Base-by-base conservation (phyloP, 441 rosid genomes). In the Croton laevigatus region DNA sequence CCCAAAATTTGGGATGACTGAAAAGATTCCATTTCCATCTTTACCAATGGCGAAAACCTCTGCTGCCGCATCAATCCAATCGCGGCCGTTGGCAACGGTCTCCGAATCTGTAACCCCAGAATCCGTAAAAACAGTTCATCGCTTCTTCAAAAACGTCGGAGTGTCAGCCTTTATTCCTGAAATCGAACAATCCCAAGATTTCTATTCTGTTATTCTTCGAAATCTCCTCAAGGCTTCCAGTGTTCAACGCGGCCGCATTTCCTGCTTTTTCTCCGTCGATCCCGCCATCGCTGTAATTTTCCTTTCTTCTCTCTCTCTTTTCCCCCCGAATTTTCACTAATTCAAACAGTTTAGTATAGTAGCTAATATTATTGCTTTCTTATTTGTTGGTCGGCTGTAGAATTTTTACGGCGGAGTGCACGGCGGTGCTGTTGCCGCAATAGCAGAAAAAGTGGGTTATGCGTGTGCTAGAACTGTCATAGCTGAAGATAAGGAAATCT, bases 401-500 rank as follows among this genome's bases (percentile, higher is more conserved):
- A 91, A 93, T 71, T 64, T 8, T 38, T 91, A 16, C 59, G 82
- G 73, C 52, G 89, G 87, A 58, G 65, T 88, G 45, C 98, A 93
- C 62, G 98, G 98, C 51, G 97, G 91, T 57, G 81, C 88, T 6
- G 82, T 87, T 0, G 94, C 88, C 32, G 89, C 97, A n/a, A 53
- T 91, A 37, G 85, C 91, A 5, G 94, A 93, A 81, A 86, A 89
- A 73, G 72, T 87, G 62, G 75, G 93, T 1, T 72, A 82, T 72
- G 96, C 89, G 46, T 88, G 93, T 23, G 93, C 83, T 44, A 87
- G 86, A 76, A 89, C 95, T 1, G 82, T 87, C 3, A 87, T 88
- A 55, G 74, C 74, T n/a, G 86, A 83, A 79, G 90, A 87, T 49
- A 91, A 81, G 76, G 81, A 80, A 0, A 72, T 88, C 20, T 87